Evolutionary conservation across 441 rosid species (phyloP).

Genomic region (Erodium texanum): DNA sequence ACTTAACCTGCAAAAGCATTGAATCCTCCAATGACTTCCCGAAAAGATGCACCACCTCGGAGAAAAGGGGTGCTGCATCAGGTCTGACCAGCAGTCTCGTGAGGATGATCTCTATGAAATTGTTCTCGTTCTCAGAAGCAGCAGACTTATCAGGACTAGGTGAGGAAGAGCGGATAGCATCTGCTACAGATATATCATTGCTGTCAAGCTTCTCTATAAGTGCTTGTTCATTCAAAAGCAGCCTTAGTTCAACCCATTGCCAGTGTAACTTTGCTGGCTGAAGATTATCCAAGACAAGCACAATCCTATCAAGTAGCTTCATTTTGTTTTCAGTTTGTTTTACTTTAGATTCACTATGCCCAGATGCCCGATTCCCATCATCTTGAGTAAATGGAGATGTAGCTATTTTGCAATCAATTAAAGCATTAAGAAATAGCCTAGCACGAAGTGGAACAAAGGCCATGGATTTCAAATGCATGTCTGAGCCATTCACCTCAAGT

Average conservation of each 20-base stretch:
- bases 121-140: constrained; percentile 87
- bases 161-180: constrained; percentile 67
- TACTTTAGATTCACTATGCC: constrained; percentile 41
- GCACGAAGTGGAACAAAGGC: constrained; percentile 91
- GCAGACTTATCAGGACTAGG: constrained; percentile 58
- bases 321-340: constrained; percentile 47
- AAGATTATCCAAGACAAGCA: constrained; percentile 63
- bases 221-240: constrained; percentile 94
- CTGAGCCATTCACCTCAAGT: constrained; percentile 62
- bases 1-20: constrained; percentile 79
- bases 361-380: constrained; percentile 42
- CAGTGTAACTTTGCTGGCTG: constrained; percentile 99
- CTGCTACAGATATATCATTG: constrained; percentile 60
- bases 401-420: constrained; percentile 78
- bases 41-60: constrained; percentile 90
- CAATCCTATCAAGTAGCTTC: constrained; percentile 78
- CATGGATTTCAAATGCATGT: constrained; percentile 53
- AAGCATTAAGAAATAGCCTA: constrained; percentile 76
- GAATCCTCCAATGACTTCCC: constrained; percentile 94
- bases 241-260: constrained; percentile 99
- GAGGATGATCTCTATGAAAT: constrained; percentile 75
- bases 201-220: constrained; percentile 73
- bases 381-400: constrained; percentile 39
- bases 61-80: constrained; percentile 90
- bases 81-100: constrained; percentile 97